phyloP scores from a whole-genome alignment of 2,329 filamentous ascomycete genomes.

The Onygenales sp. region DNA sequence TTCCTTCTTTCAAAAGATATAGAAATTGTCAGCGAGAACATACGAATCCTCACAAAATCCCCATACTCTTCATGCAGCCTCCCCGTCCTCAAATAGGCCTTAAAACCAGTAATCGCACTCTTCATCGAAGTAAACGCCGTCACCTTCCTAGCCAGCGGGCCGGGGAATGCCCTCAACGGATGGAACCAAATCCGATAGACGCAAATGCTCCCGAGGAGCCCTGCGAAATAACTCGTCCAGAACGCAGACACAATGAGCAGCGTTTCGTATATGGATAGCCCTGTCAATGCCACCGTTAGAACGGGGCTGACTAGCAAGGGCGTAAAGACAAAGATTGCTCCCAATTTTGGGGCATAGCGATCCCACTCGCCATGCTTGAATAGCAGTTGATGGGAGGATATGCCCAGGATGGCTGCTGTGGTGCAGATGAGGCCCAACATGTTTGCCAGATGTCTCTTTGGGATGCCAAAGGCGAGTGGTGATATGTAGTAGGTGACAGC shows the following conservation, averaged over 20 bases:
- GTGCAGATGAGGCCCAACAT: neutral
- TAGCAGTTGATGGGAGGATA: neutral
- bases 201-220: slow-evolving; percentile 12
- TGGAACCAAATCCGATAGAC: slow-evolving; percentile 20
- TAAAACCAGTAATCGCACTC: slow-evolving; percentile 9
- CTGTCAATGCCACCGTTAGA: neutral
- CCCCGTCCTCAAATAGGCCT: slow-evolving; percentile 8
- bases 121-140: slow-evolving; percentile 13
- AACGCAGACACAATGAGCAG: neutral
- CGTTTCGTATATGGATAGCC: neutral
- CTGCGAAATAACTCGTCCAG: neutral
- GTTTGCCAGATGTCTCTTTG: no score
- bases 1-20: no score
- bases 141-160: slow-evolving; percentile 14
- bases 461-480: no score
- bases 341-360: neutral
- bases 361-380: slow-evolving; percentile 1
- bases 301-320: neutral
- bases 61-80: slow-evolving; percentile 17
- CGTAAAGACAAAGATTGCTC: neutral
- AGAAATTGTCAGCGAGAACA: neutral
- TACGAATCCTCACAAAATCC: slow-evolving; percentile 17
- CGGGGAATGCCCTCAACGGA: slow-evolving; percentile 16
- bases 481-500: no score
- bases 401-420: neutral